phyloP scores from a whole-genome alignment of 192 early-diverging fungal species.

The Lobosporangium transversale region DNA sequence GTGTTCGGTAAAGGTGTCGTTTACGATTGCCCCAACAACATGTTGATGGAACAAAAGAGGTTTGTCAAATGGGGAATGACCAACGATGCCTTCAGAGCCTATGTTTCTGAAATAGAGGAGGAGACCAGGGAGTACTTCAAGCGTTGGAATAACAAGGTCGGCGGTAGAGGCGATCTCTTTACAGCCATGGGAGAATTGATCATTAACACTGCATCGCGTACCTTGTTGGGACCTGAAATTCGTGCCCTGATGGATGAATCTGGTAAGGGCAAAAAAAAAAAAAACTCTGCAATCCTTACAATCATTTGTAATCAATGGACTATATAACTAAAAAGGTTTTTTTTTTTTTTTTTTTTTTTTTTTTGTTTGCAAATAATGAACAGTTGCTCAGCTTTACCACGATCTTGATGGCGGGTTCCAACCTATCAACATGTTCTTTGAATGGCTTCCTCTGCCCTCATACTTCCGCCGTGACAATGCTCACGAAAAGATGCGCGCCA shows the following conservation, averaged over 20 bases:
- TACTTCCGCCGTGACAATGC: constrained; percentile 90
- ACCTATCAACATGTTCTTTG: constrained; percentile 95
- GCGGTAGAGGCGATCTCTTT: constrained; percentile 75
- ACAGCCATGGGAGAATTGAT: constrained; percentile 88
- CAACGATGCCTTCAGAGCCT: constrained; percentile 84
- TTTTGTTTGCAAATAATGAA: constrained; percentile 6
- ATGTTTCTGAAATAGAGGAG: constrained; percentile 86
- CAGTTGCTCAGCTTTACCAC: constrained; percentile 92
- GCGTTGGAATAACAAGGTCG: constrained; percentile 65
- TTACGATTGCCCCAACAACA: constrained; percentile 91
- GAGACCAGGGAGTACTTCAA: constrained; percentile 86
- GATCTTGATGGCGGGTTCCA: constrained; percentile 93
- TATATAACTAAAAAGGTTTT: too few relatives aligned
- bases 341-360: not conserved
- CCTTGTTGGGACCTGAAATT: constrained; percentile 95
- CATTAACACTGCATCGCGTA: constrained; percentile 93
- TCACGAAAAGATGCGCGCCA: constrained; percentile 79
- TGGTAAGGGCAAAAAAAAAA: constrained; percentile 21
- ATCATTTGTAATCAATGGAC: not conserved
- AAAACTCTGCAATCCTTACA: not conserved
- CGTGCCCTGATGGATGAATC: constrained; percentile 80
- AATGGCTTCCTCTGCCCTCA: constrained; percentile 88
- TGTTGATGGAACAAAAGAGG: constrained; percentile 99
- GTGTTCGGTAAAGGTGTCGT: constrained; percentile 97
- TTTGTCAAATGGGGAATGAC: constrained; percentile 95